Evolutionary conservation across 768 basidiomycete genomes (phyloP).

Genomic region (Imleria badia): DNA sequence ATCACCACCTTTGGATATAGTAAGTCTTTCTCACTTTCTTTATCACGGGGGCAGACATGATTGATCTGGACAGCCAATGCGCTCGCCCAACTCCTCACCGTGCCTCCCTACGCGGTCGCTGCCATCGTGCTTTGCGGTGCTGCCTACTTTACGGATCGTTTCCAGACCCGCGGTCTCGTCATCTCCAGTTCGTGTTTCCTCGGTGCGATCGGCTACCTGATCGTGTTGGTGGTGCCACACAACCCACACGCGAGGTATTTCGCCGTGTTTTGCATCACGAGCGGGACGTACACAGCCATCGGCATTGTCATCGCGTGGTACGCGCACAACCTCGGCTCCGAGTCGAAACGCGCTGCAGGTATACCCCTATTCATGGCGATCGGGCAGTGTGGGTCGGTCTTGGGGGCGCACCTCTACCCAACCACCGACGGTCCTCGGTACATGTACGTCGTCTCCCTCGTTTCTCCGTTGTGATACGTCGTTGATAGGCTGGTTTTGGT

Average conservation of each 20-base stretch:
- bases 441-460: slow-evolving; percentile 42
- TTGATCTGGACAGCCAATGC: slow-evolving; percentile 48
- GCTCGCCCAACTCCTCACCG: slow-evolving; percentile 69
- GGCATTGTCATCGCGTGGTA: slow-evolving; percentile 79
- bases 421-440: slow-evolving; percentile 62
- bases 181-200: slow-evolving; percentile 32
- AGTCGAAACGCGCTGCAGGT: slow-evolving; percentile 73
- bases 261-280: slow-evolving; percentile 73
- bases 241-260: slow-evolving; percentile 73
- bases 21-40: slow-evolving; percentile 35
- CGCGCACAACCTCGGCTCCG: slow-evolving; percentile 75
- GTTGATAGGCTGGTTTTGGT: background rate
- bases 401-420: slow-evolving; percentile 77
- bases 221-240: slow-evolving; percentile 52
- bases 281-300: slow-evolving; percentile 75
- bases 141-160: slow-evolving; percentile 62
- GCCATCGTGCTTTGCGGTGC: slow-evolving; percentile 59
- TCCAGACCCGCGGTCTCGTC: slow-evolving; percentile 56
- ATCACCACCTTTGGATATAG: slow-evolving; percentile 71
- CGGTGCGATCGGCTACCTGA: slow-evolving; percentile 50
- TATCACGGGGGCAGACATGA: background rate
- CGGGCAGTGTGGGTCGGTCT: slow-evolving; percentile 72
- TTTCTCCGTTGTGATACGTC: background rate
- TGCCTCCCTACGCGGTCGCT: slow-evolving; percentile 77
- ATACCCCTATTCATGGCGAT: slow-evolving; percentile 81